A percentile compares a stretch with the other conserved stretches of the same genome.
These are phyloP conservation scores for Exophiala dermatitidis DNA, from an alignment of 2,329 filamentous ascomycete genomes.

Conservation along the genomic window DNA sequence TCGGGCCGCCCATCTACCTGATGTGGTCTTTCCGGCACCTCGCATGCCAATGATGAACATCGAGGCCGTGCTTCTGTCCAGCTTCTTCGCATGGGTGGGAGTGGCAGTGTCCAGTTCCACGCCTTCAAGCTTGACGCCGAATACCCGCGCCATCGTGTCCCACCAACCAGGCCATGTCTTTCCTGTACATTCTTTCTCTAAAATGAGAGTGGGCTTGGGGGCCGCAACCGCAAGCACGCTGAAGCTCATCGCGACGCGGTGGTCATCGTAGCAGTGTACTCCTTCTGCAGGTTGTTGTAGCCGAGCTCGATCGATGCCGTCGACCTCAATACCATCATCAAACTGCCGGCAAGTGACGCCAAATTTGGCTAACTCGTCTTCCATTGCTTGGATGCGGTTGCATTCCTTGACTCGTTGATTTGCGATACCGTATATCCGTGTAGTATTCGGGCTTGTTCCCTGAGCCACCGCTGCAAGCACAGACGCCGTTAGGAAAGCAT, in stretches of 20 bases:
- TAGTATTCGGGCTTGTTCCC: slow-evolving; percentile 56
- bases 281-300: slow-evolving; percentile 54
- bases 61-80: slow-evolving; percentile 50
- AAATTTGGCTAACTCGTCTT: slow-evolving; percentile 87
- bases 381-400: slow-evolving; percentile 93
- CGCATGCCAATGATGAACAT: slow-evolving; percentile 97
- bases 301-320: slow-evolving; percentile 48
- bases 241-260: slow-evolving; percentile 97
- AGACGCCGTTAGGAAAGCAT: slow-evolving; percentile 92
- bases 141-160: slow-evolving; percentile 75
- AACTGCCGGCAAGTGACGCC: slow-evolving; percentile 79
- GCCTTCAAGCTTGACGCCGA: slow-evolving; percentile 69
- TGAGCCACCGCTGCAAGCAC: slow-evolving; percentile 84
- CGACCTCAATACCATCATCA: slow-evolving; percentile 78
- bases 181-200: slow-evolving; percentile 85
- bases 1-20: slow-evolving; percentile 74
- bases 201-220: slow-evolving; percentile 64
- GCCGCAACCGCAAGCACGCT: slow-evolving; percentile 73
- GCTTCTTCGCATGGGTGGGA: slow-evolving; percentile 34
- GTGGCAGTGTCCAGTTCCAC: slow-evolving; percentile 49
- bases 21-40: slow-evolving; percentile 92
- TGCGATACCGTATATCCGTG: slow-evolving; percentile 85
- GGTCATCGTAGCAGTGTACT: slow-evolving; percentile 92
- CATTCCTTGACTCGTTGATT: slow-evolving; percentile 98
- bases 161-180: slow-evolving; percentile 99